Evolutionary conservation across 2,329 filamentous ascomycete genomes (phyloP).

Genomic region (Neopestalotiopsis rosae): DNA sequence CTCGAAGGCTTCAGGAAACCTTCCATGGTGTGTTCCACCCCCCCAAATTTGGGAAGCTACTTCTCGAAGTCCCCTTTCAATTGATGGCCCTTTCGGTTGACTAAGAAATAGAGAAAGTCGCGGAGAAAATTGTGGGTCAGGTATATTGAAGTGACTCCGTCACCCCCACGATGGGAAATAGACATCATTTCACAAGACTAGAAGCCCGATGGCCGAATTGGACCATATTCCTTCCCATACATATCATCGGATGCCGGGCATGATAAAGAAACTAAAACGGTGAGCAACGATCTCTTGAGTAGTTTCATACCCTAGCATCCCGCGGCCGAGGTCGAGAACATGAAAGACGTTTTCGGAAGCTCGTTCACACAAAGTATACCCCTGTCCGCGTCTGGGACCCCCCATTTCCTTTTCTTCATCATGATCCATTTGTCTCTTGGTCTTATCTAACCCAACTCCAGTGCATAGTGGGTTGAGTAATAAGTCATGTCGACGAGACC

Average conservation of each 20-base stretch:
- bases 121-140: not conserved
- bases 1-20: conserved; percentile 5
- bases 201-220: not conserved
- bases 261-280: too few relatives aligned
- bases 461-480: too few relatives aligned
- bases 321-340: conserved; percentile 7
- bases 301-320: not conserved
- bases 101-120: not conserved
- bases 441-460: not conserved
- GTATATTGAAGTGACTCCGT: conserved; percentile 2
- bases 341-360: conserved; percentile 3
- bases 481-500: not conserved
- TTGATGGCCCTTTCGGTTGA: not conserved
- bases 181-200: not conserved
- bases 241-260: too few relatives aligned
- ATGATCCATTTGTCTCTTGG: not conserved
- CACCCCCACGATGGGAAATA: not conserved
- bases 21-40: not conserved
- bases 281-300: not conserved
- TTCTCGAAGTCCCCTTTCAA: not conserved
- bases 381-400: not conserved
- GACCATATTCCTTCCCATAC: not conserved
- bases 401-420: not conserved
- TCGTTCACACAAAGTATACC: not conserved
- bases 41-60: not conserved